These are phyloP conservation scores for Cordyceps militaris DNA, from an alignment of 2,329 filamentous ascomycete species.

Conservation along the genomic window DNA sequence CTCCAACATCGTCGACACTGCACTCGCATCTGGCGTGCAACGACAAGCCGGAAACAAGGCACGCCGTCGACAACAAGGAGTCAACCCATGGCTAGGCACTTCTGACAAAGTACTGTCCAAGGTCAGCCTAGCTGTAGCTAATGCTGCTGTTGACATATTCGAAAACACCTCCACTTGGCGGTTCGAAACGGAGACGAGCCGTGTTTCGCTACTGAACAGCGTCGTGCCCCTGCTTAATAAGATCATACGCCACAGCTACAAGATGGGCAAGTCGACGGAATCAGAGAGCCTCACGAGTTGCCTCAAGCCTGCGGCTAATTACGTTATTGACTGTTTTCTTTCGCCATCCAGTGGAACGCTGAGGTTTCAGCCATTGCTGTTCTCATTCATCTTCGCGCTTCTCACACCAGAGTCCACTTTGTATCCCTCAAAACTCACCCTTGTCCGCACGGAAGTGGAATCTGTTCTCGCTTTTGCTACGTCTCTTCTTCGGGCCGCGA, in stretches of 20 bases:
- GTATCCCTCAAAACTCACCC: constrained; percentile 46
- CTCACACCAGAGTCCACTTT: constrained; percentile 53
- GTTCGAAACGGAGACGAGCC: constrained; percentile 62
- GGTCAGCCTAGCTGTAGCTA: constrained; percentile 65
- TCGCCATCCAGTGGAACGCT: constrained; percentile 62
- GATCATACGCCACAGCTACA: constrained; percentile 65
- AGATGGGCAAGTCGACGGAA: constrained; percentile 56
- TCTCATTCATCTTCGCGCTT: constrained; percentile 49
- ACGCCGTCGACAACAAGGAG: constrained; percentile 36
- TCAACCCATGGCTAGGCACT: constrained; percentile 60
- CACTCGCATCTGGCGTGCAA: constrained; percentile 60
- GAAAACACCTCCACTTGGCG: constrained; percentile 84
- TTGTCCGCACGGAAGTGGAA: constrained; percentile 56
- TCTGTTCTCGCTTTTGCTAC: constrained; percentile 60
- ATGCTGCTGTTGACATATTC: constrained; percentile 72
- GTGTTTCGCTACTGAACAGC: constrained; percentile 58
- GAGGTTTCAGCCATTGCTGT: constrained; percentile 69
- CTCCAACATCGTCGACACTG: constrained; percentile 66
- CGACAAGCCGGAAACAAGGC: constrained; percentile 52
- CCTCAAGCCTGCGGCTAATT: constrained; percentile 65
- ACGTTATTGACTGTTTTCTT: constrained; percentile 71
- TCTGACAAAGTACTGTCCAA: constrained; percentile 71
- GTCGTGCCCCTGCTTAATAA: constrained; percentile 65
- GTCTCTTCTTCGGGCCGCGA: constrained; percentile 63
- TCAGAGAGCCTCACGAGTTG: constrained; percentile 46